phyloP scores from a whole-genome alignment of 2,329 filamentous ascomycete genomes.

The Aureobasidium sp. region DNA sequence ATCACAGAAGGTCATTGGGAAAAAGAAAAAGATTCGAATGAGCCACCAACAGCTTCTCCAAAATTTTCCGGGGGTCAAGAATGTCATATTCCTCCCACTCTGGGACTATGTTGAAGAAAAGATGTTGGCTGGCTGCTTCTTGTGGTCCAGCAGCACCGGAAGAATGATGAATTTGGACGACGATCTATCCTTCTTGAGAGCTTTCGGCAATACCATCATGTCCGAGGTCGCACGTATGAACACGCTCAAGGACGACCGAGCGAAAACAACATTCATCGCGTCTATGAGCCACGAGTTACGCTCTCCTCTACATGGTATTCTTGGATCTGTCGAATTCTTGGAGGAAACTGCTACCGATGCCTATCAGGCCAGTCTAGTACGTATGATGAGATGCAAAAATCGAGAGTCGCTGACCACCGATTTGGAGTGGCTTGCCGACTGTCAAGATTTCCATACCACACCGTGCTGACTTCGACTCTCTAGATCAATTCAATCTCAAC shows the following conservation, averaged over 20 bases:
- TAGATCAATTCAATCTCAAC: conserved; percentile 38
- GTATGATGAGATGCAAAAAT: neutral
- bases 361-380: conserved; percentile 25
- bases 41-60: conserved; percentile 30
- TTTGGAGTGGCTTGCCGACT: neutral
- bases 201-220: conserved; percentile 35
- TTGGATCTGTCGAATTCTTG: conserved; percentile 39
- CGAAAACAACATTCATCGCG: conserved; percentile 43
- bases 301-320: conserved; percentile 37
- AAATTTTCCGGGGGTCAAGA: conserved; percentile 24
- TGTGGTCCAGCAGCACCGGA: conserved; percentile 34
- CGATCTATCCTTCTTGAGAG: conserved; percentile 29
- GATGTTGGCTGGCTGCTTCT: conserved; percentile 27
- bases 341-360: conserved; percentile 33
- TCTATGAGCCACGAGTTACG: conserved; percentile 45
- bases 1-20: conserved; percentile 15
- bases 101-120: conserved; percentile 40
- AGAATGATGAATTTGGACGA: conserved; percentile 29
- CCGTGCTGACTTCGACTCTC: neutral
- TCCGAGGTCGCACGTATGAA: conserved; percentile 32
- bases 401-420: conserved; percentile 32
- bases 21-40: conserved; percentile 28
- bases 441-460: neutral
- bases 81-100: conserved; percentile 42
- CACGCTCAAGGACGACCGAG: conserved; percentile 34